Conservation (phyloP, 83 land plant genomes). For the Thuja plicata region DNA sequence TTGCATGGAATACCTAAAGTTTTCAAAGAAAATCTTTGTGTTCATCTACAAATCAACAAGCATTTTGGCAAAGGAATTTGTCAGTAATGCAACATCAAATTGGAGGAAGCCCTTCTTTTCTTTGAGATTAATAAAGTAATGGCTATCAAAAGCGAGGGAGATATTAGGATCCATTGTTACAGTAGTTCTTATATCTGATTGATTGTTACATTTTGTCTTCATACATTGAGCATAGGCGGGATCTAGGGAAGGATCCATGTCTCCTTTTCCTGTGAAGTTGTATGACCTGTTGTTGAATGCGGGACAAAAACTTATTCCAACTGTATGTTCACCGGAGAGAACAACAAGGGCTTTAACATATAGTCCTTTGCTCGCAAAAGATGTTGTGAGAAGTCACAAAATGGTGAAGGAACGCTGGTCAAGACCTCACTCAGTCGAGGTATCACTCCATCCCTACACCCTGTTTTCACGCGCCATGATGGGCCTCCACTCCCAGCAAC, state of each 20-base stretch:
- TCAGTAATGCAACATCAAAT: constrained; percentile 23
- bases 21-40: constrained; percentile 8
- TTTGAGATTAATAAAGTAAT: constrained; percentile 24
- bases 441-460: too few species aligned
- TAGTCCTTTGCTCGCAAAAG: not conserved
- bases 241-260: constrained; percentile 41
- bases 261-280: constrained; percentile 44
- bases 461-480: not conserved
- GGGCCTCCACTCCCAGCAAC: not conserved
- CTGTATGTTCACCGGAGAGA: constrained; percentile 33
- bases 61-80: constrained; percentile 3
- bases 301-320: constrained; percentile 44
- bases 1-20: too few species aligned
- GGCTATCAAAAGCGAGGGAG: constrained; percentile 23
- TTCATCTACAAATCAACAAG: constrained; percentile 14
- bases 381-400: not conserved
- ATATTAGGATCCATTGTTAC: not conserved
- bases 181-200: not conserved
- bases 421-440: not conserved
- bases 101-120: constrained; percentile 15
- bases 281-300: constrained; percentile 32
- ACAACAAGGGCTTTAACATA: too few species aligned
- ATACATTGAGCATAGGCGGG: constrained; percentile 25
- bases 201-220: constrained; percentile 18
- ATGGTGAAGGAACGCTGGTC: not conserved